phyloP scores from a whole-genome alignment of 139 green algal species.

The Zygnema cylindricum region DNA sequence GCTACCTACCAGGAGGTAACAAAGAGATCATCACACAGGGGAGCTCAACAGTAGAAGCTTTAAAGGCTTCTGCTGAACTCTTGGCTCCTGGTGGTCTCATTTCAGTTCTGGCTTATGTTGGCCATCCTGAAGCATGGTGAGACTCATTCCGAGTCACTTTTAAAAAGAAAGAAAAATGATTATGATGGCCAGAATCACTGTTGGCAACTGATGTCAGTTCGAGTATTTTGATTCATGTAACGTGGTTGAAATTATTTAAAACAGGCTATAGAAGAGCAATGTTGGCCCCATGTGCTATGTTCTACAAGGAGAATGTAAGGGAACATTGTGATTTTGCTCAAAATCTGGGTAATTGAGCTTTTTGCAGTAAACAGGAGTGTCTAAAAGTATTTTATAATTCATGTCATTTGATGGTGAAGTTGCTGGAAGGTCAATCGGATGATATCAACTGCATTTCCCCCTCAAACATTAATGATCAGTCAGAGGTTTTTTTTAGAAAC shows the following conservation, averaged over 20 bases:
- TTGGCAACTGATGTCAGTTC: background rate
- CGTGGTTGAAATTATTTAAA: background rate
- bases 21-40: constrained; percentile 34
- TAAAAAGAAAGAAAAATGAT: background rate
- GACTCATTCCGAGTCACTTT: background rate
- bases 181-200: background rate
- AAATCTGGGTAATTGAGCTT: background rate
- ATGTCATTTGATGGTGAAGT: background rate
- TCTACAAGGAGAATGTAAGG: background rate
- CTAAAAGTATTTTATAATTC: background rate
- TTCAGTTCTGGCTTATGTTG: constrained; percentile 45
- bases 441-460: background rate
- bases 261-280: too few relatives aligned
- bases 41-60: constrained; percentile 35
- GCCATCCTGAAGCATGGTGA: constrained; percentile 37
- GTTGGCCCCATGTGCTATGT: background rate
- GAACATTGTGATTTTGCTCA: background rate
- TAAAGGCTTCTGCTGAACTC: constrained; percentile 3
- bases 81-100: constrained; percentile 45
- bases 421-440: background rate
- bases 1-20: constrained; percentile 42
- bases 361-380: background rate
- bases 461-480: background rate
- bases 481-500: background rate
- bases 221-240: background rate